phyloP scores from a whole-genome alignment of 495 filamentous ascomycete species.

The Penicillium tannophilum region DNA sequence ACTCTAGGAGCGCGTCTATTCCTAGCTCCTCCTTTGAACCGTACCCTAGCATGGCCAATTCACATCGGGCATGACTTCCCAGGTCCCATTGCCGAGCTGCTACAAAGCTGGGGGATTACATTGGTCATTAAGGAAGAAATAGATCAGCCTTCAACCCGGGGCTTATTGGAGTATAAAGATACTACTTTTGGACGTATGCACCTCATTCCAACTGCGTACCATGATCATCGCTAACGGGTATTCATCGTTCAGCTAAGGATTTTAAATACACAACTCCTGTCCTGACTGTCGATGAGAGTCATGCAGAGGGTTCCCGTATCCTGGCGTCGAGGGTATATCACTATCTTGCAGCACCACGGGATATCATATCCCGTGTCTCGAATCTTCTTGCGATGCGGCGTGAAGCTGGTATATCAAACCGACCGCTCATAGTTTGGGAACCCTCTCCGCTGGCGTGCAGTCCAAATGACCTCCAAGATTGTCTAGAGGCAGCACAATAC shows the following conservation, averaged over 20 bases:
- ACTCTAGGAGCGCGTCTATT: constrained; percentile 39
- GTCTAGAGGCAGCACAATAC: constrained; percentile 20
- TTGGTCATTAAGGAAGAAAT: constrained; percentile 72
- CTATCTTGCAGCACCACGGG: constrained; percentile 65
- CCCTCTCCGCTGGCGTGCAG: constrained; percentile 34
- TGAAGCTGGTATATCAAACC: constrained; percentile 10
- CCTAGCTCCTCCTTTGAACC: constrained; percentile 18
- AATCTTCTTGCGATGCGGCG: constrained; percentile 17
- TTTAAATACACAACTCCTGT: constrained; percentile 77
- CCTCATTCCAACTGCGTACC: neutral
- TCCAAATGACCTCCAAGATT: constrained; percentile 23
- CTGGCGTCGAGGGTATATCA: constrained; percentile 59
- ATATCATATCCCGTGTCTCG: constrained; percentile 39
- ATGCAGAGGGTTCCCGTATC: constrained; percentile 9
- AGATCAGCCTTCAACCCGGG: constrained; percentile 55
- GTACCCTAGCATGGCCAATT: constrained; percentile 76
- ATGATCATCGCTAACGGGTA: constrained; percentile 7
- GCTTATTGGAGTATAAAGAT: constrained; percentile 33
- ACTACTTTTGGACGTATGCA: constrained; percentile 45
- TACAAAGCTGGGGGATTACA: constrained; percentile 66
- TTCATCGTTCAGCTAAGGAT: constrained; percentile 45
- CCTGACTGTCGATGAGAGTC: constrained; percentile 16
- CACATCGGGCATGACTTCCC: constrained; percentile 84
- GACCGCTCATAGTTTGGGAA: constrained; percentile 42
- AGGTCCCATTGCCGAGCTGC: constrained; percentile 46